These are phyloP conservation scores for Helotiales sp. DNA, from an alignment of 2,329 filamentous ascomycete genomes.

Conservation along the genomic window DNA sequence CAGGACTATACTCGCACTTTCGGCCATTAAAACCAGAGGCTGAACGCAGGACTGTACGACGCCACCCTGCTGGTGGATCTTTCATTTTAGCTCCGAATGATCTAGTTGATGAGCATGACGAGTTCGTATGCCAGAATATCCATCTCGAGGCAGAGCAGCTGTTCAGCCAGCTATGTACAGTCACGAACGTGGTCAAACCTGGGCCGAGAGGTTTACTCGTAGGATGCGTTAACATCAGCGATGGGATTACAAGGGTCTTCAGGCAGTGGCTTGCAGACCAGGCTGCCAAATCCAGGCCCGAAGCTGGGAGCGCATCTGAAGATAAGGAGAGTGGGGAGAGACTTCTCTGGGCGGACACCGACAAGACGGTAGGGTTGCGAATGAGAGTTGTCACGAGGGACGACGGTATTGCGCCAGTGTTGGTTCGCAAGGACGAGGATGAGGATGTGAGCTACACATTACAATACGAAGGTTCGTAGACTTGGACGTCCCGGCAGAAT, in stretches of 20 bases:
- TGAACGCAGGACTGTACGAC: conserved; percentile 41
- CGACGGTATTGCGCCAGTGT: conserved; percentile 47
- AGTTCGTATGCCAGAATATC: conserved; percentile 58
- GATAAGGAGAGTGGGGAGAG: conserved; percentile 33
- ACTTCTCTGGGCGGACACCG: conserved; percentile 68
- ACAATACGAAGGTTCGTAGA: conserved; percentile 66
- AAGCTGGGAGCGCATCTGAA: not conserved
- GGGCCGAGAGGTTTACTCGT: conserved; percentile 63
- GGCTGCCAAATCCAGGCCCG: not conserved
- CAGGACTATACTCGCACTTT: conserved; percentile 68
- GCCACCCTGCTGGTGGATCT: conserved; percentile 44
- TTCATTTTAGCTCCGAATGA: conserved; percentile 26
- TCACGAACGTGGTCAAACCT: conserved; percentile 67
- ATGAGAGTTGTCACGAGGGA: conserved; percentile 61
- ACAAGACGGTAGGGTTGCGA: conserved; percentile 65
- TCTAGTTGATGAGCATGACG: conserved; percentile 33
- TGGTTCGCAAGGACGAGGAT: conserved; percentile 51
- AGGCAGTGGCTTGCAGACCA: conserved; percentile 63
- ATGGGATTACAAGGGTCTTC: conserved; percentile 70
- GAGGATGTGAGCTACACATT: conserved; percentile 67
- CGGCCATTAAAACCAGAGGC: conserved; percentile 60
- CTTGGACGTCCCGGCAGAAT: too few relatives aligned
- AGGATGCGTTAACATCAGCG: conserved; percentile 64
- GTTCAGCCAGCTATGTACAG: conserved; percentile 72
- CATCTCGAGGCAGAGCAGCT: conserved; percentile 68